These are phyloP conservation scores for Malus sieversii DNA, from an alignment of 306 rosid species.

Conservation along the genomic window DNA sequence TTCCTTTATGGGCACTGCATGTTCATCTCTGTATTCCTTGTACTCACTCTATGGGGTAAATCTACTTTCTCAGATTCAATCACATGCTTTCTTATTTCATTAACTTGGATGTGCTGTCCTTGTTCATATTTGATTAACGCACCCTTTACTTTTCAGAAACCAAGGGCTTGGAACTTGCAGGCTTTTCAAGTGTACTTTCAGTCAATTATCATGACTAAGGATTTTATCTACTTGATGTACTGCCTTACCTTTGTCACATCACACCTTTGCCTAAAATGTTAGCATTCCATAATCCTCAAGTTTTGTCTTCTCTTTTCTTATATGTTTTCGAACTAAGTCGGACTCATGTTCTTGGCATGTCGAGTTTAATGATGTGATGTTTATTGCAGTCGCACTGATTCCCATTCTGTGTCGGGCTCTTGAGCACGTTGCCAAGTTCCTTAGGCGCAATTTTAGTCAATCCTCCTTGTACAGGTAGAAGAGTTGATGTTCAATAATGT, in stretches of 20 bases:
- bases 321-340: background rate
- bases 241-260: conserved; percentile 73
- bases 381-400: conserved; percentile 79
- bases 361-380: conserved; percentile 19
- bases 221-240: conserved; percentile 80
- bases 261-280: conserved; percentile 78
- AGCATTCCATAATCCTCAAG: conserved; percentile 24
- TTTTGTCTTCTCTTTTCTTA: background rate
- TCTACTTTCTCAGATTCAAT: conserved; percentile 3
- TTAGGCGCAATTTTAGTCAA: conserved; percentile 75
- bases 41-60: conserved; percentile 76
- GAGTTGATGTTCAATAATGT: conserved; percentile 2
- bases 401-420: conserved; percentile 77
- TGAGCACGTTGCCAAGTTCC: conserved; percentile 94
- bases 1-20: conserved; percentile 77
- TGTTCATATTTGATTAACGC: conserved; percentile 9
- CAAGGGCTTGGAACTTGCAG: conserved; percentile 89
- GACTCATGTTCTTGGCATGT: background rate
- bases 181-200: conserved; percentile 86
- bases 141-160: conserved; percentile 53
- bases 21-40: conserved; percentile 74
- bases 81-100: background rate
- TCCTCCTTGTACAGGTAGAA: conserved; percentile 82
- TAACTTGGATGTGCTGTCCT: conserved; percentile 1
- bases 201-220: conserved; percentile 58